Evolutionary conservation across 139 green algal genomes (phyloP), one percentile per base, ranked within the genome.

Genomic region (Micractinium conductrix): DNA sequence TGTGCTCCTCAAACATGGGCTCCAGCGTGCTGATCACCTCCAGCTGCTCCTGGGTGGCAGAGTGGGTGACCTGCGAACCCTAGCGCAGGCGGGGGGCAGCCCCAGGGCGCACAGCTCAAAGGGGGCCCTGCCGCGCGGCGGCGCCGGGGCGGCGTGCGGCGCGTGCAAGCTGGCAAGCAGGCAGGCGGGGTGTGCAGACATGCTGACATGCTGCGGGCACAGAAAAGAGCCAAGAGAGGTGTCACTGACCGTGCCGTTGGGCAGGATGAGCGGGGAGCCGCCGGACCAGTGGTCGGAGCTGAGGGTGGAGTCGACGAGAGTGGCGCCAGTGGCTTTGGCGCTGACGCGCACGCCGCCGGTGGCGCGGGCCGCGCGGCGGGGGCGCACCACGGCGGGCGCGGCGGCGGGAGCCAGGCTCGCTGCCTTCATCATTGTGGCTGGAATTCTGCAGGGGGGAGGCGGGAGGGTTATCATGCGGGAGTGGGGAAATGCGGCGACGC

Each of bases 1-100:
- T 79, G 37, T 83, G 63, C n/a, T 83, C 60, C 53, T 48, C 78
- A 74, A 83, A 83, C 35, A 83, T 72, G 7, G 70, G 70, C 70
- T 92, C 79, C 74, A 96, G 84, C 69, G 48, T 85, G 33, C 92
- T 43, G 21, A 96, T 68, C 7, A 95, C 60, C 71, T 96, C 93
- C n/a, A 95, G 78, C 62, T 76, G 81, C 33, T 94, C 78, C 26
- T 70, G 45, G 24, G 78, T 91, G 50, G 94, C 75, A 55, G 65
- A 44, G 78, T 91, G 84, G 67, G 81, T 67, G 30, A 72, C 30
- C 78, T 78, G 70, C 70, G 65, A 43, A 33, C n/a, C 65, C 65
- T 72, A 33, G 33, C 33, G 24, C 69, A 76, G 26, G 69, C 38
- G 26, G 65, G 30, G 33, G 65, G 65, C n/a, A n/a, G n/a, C n/a